Percentiles rank a stretch among this genome's conserved stretches.
Evolutionary conservation across 2,329 filamentous ascomycete genomes (phyloP).

Genomic region (Trichoderma sp.): DNA sequence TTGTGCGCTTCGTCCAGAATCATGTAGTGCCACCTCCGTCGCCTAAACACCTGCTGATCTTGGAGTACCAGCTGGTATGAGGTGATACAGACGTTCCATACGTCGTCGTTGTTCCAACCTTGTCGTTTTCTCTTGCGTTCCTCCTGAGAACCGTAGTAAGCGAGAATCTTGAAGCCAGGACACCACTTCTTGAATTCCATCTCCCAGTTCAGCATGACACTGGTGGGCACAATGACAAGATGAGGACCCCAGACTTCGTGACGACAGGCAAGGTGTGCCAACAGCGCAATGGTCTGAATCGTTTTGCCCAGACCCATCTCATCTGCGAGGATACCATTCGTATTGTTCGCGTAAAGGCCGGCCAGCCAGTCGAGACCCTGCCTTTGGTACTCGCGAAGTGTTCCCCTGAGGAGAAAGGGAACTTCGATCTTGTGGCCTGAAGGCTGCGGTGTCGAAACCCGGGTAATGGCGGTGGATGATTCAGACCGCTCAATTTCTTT

Average conservation of each 20-base stretch:
- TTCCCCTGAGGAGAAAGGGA: constrained; percentile 83
- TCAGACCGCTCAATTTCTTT: constrained; percentile 34
- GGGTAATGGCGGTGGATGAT: constrained; percentile 40
- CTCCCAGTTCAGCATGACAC: constrained; percentile 99
- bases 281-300: constrained; percentile 92
- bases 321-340: constrained; percentile 94
- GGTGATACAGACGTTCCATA: constrained; percentile 97
- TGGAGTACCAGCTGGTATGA: constrained; percentile 96
- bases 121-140: constrained; percentile 88
- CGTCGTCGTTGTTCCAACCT: constrained; percentile 90
- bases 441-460: constrained; percentile 37
- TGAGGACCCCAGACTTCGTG: constrained; percentile 95
- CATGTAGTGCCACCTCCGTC: constrained; percentile 95
- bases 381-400: constrained; percentile 92
- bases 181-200: constrained; percentile 99
- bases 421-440: constrained; percentile 66
- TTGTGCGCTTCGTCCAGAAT: constrained; percentile 98
- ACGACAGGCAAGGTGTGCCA: constrained; percentile 88
- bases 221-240: constrained; percentile 93
- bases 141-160: constrained; percentile 92
- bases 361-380: constrained; percentile 97
- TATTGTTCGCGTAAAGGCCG: constrained; percentile 85
- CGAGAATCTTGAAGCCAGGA: constrained; percentile 95
- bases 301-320: constrained; percentile 99
- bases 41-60: constrained; percentile 91